Evolutionary conservation across 257 asterid species (phyloP).

Genomic region (Ballota nigra): DNA sequence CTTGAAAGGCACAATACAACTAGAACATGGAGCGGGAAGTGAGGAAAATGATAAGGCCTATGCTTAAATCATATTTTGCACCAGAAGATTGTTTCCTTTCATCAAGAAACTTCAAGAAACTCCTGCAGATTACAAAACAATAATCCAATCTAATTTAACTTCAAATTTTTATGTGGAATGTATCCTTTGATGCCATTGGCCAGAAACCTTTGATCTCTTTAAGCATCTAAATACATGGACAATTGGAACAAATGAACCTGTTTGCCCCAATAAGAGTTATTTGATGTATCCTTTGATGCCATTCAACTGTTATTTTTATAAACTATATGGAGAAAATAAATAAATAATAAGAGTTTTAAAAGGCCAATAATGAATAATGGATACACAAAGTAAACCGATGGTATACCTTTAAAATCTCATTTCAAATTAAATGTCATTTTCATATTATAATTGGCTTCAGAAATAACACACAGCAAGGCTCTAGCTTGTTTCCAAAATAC

Average conservation of each 20-base stretch:
- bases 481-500: too few relatives aligned
- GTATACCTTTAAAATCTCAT: too few relatives aligned
- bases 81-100: conserved; percentile 58
- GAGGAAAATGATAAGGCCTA: conserved; percentile 9
- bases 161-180: conserved; percentile 7
- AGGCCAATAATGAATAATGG: neutral
- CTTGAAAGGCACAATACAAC: conserved; percentile 67
- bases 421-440: too few relatives aligned
- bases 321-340: neutral
- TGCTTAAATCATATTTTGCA: conserved; percentile 46
- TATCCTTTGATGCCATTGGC: conserved; percentile 6
- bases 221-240: neutral
- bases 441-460: too few relatives aligned
- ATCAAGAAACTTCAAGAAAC: conserved; percentile 85
- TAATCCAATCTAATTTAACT: conserved; percentile 15
- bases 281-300: neutral
- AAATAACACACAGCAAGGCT: too few relatives aligned
- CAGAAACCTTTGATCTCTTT: neutral
- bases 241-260: neutral
- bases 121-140: conserved; percentile 46
- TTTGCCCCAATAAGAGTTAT: too few relatives aligned
- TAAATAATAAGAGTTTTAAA: neutral
- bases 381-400: too few relatives aligned
- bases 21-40: conserved; percentile 27
- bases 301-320: neutral